These are phyloP conservation scores for Aphanomyces stellatus DNA, from an alignment of 352 stramenopile species.

Conservation along the genomic window DNA sequence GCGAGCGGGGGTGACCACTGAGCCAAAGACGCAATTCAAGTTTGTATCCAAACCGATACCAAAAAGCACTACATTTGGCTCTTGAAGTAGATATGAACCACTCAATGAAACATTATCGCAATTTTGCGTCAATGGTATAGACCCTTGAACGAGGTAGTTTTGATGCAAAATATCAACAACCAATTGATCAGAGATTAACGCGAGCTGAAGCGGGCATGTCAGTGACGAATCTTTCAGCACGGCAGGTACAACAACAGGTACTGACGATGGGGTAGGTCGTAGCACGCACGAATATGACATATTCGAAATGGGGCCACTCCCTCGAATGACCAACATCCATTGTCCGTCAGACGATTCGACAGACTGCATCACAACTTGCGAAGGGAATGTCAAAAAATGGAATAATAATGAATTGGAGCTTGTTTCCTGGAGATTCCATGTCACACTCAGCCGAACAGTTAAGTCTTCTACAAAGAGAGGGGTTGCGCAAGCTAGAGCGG, in stretches of 20 bases:
- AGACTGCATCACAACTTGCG: neutral
- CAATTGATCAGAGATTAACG: too few species aligned
- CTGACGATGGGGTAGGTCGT: too few species aligned
- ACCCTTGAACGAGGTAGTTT: neutral
- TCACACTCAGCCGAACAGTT: neutral
- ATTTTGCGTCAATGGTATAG: neutral
- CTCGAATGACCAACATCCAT: too few species aligned
- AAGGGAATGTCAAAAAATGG: neutral
- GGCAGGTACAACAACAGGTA: too few species aligned
- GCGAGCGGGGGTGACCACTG: neutral
- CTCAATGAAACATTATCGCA: neutral
- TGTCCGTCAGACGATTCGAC: too few species aligned
- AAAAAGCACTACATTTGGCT: neutral
- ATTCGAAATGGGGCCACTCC: too few species aligned
- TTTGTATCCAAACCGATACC: neutral
- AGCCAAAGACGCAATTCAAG: neutral
- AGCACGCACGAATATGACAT: too few species aligned
- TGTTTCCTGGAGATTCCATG: neutral
- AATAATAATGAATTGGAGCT: neutral
- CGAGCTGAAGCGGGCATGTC: too few species aligned
- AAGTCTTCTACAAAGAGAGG: neutral
- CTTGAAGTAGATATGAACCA: neutral
- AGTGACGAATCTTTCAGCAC: too few species aligned
- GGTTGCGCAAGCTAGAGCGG: neutral
- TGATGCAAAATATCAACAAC: neutral